Conservation (phyloP, 768 basidiomycete genomes). For the Lactarius deliciosus region DNA sequence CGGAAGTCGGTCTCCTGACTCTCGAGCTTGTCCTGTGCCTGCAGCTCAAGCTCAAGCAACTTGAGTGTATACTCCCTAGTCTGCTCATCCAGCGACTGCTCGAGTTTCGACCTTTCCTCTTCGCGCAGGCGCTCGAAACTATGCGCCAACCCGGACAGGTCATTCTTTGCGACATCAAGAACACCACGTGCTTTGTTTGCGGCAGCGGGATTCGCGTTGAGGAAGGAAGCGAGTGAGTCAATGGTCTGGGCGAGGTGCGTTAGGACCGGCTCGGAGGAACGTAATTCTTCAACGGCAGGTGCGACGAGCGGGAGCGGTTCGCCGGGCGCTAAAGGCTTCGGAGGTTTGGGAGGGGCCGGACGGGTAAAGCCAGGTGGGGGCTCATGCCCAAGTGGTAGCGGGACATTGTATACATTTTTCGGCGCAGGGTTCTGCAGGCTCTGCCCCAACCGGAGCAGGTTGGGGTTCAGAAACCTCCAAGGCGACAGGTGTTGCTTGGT, state of each 20-base stretch:
- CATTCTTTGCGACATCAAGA: constrained; percentile 75
- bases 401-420: constrained; percentile 59
- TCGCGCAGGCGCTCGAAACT: constrained; percentile 79
- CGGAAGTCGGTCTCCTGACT: constrained; percentile 84
- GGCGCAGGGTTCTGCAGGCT: constrained; percentile 28
- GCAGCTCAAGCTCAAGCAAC: constrained; percentile 80
- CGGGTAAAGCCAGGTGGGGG: constrained; percentile 86
- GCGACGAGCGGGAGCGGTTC: constrained; percentile 73
- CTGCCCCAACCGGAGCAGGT: constrained; percentile 27
- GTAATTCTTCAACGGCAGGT: constrained; percentile 71
- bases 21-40: constrained; percentile 81
- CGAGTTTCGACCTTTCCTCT: constrained; percentile 69
- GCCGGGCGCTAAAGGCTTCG: constrained; percentile 35
- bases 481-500: constrained; percentile 31
- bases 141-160: constrained; percentile 73
- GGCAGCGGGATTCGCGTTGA: constrained; percentile 69
- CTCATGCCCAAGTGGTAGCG: constrained; percentile 91
- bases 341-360: constrained; percentile 52
- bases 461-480: constrained; percentile 35
- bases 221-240: constrained; percentile 83
- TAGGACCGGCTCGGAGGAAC: constrained; percentile 85
- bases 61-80: constrained; percentile 79
- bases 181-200: constrained; percentile 69
- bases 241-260: constrained; percentile 90
- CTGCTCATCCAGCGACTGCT: constrained; percentile 74